These are phyloP conservation scores for Moringa oleifera DNA, from an alignment of 345 rosid genomes.

Conservation along the genomic window DNA sequence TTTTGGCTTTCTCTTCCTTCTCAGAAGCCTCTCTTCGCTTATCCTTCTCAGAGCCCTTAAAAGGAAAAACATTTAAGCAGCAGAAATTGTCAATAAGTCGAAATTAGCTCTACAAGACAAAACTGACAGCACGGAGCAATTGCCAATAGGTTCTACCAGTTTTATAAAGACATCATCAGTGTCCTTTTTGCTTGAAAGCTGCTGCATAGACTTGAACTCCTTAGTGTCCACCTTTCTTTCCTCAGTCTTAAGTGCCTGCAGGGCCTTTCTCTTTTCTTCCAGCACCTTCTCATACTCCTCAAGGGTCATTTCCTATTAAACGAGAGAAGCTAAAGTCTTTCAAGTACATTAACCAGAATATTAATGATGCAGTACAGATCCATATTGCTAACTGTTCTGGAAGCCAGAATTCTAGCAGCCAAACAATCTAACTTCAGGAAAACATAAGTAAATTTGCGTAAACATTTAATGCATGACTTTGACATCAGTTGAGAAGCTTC, in stretches of 20 bases:
- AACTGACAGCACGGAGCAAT: neutral
- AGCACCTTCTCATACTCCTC: slow-evolving; percentile 79
- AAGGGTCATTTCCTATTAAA: slow-evolving; percentile 95
- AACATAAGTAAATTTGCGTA: no score
- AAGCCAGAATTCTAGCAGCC: neutral
- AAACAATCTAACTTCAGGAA: no score
- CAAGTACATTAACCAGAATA: neutral
- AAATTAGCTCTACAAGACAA: neutral
- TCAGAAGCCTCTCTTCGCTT: slow-evolving; percentile 58
- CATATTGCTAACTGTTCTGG: no score
- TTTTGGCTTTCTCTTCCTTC: slow-evolving; percentile 59
- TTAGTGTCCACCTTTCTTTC: slow-evolving; percentile 61
- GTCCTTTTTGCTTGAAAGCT: slow-evolving; percentile 58
- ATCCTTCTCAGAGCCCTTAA: slow-evolving; percentile 65
- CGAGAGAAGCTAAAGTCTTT: neutral
- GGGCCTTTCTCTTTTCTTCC: slow-evolving; percentile 65
- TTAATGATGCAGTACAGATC: no score
- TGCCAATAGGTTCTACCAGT: slow-evolving; percentile 32
- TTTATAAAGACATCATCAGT: slow-evolving; percentile 50
- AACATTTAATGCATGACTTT: no score
- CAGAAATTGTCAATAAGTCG: neutral
- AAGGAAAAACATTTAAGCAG: neutral
- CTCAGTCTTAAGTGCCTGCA: slow-evolving; percentile 48
- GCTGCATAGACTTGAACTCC: slow-evolving; percentile 70
- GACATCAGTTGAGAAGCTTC: neutral